Evolutionary conservation across 306 rosid species (phyloP).

Genomic region (Citrullus colocynthis): DNA sequence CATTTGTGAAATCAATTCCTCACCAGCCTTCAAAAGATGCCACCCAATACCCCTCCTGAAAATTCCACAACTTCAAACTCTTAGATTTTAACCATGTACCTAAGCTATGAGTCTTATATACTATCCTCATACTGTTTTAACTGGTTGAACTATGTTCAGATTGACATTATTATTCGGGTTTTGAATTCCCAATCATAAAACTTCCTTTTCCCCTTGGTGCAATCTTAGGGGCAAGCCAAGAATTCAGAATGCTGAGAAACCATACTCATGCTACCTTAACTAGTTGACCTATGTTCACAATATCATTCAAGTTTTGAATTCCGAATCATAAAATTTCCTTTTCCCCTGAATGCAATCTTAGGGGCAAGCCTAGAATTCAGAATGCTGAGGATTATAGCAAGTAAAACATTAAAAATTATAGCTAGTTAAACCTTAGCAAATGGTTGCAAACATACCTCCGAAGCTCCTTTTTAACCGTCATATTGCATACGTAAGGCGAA

Average conservation of each 20-base stretch:
- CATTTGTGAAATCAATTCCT: slow-evolving; percentile 65
- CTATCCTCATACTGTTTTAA: not conserved
- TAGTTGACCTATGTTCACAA: not conserved
- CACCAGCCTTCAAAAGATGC: slow-evolving; percentile 92
- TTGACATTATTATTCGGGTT: not conserved
- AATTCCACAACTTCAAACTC: slow-evolving; percentile 11
- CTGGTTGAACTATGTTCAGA: too few relatives aligned
- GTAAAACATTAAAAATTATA: not conserved
- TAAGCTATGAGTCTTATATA: not conserved
- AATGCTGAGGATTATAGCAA: not conserved
- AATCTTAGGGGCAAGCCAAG: not conserved
- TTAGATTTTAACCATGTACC: not conserved
- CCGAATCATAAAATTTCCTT: not conserved
- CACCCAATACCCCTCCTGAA: slow-evolving; percentile 92
- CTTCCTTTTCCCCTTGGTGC: not conserved
- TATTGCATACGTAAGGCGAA: slow-evolving; percentile 64
- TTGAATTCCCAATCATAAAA: not conserved
- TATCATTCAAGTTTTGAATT: not conserved
- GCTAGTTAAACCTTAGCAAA: not conserved
- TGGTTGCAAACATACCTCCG: slow-evolving; percentile 35
- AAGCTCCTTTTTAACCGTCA: slow-evolving; percentile 49
- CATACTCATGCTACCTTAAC: too few relatives aligned
- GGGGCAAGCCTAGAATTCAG: not conserved
- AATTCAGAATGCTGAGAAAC: not conserved
- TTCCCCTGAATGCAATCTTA: not conserved